phyloP scores from a whole-genome alignment of 305 asterid genomes.

The Rubia balearica region DNA sequence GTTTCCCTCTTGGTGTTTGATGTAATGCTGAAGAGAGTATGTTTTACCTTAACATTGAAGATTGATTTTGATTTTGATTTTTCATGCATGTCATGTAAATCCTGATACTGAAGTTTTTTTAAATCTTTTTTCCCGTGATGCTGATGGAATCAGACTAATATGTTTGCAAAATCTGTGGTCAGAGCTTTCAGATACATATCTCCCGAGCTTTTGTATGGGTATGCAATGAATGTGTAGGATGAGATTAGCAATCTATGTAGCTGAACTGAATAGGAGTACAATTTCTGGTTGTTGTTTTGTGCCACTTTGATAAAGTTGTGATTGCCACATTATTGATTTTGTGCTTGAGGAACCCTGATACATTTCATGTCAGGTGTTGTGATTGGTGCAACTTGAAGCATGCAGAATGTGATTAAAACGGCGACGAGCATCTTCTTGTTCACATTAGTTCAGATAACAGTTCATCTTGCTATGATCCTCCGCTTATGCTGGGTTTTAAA shows the following conservation, averaged over 20 bases:
- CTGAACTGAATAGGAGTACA: neutral
- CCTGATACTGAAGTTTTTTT: no score
- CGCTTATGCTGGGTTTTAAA: no score
- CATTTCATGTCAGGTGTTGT: constrained; percentile 38
- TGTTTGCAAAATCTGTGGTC: no score
- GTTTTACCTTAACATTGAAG: no score
- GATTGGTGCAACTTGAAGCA: constrained; percentile 79
- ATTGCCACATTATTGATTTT: neutral
- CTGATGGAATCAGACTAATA: no score
- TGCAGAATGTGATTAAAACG: constrained; percentile 50
- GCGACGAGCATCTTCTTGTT: constrained; percentile 80
- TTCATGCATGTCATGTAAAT: no score
- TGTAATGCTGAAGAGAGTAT: no score
- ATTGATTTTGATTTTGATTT: no score
- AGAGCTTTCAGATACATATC: no score
- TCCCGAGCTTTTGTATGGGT: neutral
- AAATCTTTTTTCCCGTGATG: no score
- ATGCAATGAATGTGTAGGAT: neutral
- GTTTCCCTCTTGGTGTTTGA: no score
- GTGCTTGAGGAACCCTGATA: neutral
- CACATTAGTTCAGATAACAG: constrained; percentile 58
- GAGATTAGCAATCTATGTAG: neutral
- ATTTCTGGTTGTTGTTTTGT: neutral
- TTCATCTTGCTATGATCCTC: constrained; percentile 73
- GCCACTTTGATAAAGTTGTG: neutral